phyloP scores from a whole-genome alignment of 2,329 filamentous ascomycete species.

The Claviceps arundinis region DNA sequence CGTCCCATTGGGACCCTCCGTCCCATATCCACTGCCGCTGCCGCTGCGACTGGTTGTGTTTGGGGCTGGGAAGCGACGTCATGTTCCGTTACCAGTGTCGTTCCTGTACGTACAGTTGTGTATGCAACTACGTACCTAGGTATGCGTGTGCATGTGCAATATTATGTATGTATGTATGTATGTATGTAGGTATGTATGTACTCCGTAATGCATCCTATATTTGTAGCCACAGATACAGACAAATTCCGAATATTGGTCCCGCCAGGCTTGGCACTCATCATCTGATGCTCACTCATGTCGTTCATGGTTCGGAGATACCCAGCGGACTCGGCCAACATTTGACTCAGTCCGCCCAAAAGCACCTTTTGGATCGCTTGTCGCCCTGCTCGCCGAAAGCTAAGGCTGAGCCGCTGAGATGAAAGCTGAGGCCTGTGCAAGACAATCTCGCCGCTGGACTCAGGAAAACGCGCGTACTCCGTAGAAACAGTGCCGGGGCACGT shows the following conservation, averaged over 20 bases:
- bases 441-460: neutral
- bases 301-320: neutral
- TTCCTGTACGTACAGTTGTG: neutral
- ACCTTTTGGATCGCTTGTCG: neutral
- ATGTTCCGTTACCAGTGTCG: neutral
- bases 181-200: no score
- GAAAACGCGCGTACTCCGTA: no score
- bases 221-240: neutral
- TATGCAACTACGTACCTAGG: neutral
- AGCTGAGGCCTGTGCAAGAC: no score
- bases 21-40: neutral
- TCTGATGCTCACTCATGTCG: neutral
- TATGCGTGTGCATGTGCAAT: neutral
- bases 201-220: neutral
- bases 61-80: neutral
- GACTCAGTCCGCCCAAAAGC: neutral
- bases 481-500: neutral
- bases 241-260: neutral
- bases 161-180: neutral
- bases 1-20: neutral
- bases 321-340: neutral
- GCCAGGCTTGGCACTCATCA: neutral
- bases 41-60: neutral
- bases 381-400: neutral
- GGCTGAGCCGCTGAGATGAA: no score